Evolutionary conservation across 768 basidiomycete species (phyloP).

Genomic region (Pisolithus orientalis): DNA sequence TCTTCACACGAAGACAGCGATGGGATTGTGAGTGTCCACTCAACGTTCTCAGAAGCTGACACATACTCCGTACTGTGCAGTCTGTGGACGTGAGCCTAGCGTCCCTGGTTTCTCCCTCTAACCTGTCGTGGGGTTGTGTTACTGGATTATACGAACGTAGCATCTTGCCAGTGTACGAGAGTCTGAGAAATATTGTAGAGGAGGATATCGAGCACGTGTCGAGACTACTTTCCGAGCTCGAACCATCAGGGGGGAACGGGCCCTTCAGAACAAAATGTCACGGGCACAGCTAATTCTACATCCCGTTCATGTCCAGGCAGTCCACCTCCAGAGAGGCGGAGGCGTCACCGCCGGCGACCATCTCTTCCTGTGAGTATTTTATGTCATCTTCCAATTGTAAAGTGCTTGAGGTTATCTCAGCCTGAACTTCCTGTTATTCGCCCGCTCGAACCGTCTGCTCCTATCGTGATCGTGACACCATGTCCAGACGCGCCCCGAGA

Average conservation of each 20-base stretch:
- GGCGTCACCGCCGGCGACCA: conserved; percentile 10
- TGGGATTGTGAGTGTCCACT: conserved; percentile 6
- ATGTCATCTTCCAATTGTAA: not conserved
- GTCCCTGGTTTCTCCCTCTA: conserved; percentile 4
- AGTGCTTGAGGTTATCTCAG: conserved; percentile 1
- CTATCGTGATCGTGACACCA: conserved; percentile 47
- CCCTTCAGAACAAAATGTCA: not conserved
- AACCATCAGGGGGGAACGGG: conserved; percentile 14
- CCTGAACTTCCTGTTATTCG: conserved; percentile 25
- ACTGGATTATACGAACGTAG: conserved; percentile 24
- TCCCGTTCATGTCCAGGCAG: not conserved
- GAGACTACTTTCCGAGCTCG: conserved; percentile 37
- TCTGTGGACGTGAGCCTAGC: conserved; percentile 9
- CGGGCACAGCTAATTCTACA: not conserved
- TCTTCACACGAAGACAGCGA: conserved; percentile 2
- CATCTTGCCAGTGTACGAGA: conserved; percentile 29
- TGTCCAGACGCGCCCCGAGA: conserved; percentile 36
- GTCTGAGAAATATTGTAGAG: conserved; percentile 29
- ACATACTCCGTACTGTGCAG: not conserved
- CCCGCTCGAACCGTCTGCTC: conserved; percentile 32
- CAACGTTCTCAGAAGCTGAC: not conserved
- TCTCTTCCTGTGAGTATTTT: conserved; percentile 4
- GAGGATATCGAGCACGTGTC: conserved; percentile 39
- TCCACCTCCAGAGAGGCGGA: conserved; percentile 1
- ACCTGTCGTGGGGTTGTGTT: conserved; percentile 23